phyloP scores from a whole-genome alignment of 2,329 filamentous ascomycete genomes.

The Fusarium sp. region DNA sequence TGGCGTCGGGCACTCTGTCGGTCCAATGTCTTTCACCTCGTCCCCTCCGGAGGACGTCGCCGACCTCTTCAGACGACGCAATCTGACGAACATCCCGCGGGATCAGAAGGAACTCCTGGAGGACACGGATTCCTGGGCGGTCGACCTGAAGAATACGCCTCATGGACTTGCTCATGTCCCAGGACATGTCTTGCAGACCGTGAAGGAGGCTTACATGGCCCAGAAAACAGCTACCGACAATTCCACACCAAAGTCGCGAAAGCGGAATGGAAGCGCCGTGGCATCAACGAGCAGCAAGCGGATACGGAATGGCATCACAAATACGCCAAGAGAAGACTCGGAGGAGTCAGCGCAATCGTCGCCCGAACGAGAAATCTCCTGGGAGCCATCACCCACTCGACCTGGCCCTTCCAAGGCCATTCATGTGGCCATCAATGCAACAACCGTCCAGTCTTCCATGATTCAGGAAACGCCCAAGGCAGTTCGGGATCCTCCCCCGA shows the following conservation, averaged over 20 bases:
- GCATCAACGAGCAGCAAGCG: slow-evolving; percentile 18
- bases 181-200: slow-evolving; percentile 49
- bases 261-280: slow-evolving; percentile 11
- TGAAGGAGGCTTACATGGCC: slow-evolving; percentile 43
- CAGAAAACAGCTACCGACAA: slow-evolving; percentile 4
- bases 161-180: slow-evolving; percentile 52
- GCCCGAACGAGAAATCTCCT: slow-evolving; percentile 27
- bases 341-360: slow-evolving; percentile 11
- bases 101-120: slow-evolving; percentile 56
- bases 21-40: slow-evolving; percentile 45
- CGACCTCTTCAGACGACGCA: slow-evolving; percentile 45
- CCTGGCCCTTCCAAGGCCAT: neutral
- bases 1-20: slow-evolving; percentile 31
- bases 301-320: slow-evolving; percentile 15
- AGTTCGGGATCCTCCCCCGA: slow-evolving; percentile 11
- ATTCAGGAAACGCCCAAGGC: slow-evolving; percentile 43
- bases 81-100: slow-evolving; percentile 50
- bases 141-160: slow-evolving; percentile 39
- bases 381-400: slow-evolving; percentile 37
- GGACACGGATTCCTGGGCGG: slow-evolving; percentile 52
- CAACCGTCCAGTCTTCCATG: slow-evolving; percentile 35
- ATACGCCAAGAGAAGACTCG: neutral
- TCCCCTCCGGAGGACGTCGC: slow-evolving; percentile 40
- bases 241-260: slow-evolving; percentile 11
- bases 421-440: neutral